These are phyloP conservation scores for Naematelia encephala DNA, from an alignment of 768 basidiomycete species.

Conservation along the genomic window DNA sequence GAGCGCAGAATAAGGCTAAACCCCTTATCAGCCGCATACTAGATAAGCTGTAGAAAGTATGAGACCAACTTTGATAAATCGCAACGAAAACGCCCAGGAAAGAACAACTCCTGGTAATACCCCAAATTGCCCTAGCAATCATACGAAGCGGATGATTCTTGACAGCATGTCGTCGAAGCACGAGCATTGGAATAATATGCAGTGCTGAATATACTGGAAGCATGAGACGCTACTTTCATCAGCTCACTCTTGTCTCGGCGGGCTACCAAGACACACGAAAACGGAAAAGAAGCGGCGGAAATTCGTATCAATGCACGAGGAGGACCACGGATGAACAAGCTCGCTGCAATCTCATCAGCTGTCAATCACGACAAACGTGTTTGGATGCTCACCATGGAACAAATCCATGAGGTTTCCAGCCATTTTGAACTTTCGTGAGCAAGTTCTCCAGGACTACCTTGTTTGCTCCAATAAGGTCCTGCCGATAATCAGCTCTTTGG, in stretches of 20 bases:
- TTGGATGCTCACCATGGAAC: slow-evolving; percentile 50
- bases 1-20: slow-evolving; percentile 30
- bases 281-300: slow-evolving; percentile 74
- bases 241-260: slow-evolving; percentile 1
- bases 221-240: slow-evolving; percentile 44
- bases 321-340: slow-evolving; percentile 71
- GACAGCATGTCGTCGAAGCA: slow-evolving; percentile 73
- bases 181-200: slow-evolving; percentile 78
- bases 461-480: slow-evolving; percentile 44
- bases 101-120: slow-evolving; percentile 76
- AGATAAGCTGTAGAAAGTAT: background rate
- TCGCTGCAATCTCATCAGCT: slow-evolving; percentile 52
- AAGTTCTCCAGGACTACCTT: slow-evolving; percentile 26
- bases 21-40: background rate
- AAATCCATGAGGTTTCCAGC: slow-evolving; percentile 34
- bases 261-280: slow-evolving; percentile 66
- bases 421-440: slow-evolving; percentile 34
- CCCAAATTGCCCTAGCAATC: slow-evolving; percentile 63
- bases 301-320: slow-evolving; percentile 62
- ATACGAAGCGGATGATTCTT: slow-evolving; percentile 64
- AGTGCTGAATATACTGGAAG: slow-evolving; percentile 70
- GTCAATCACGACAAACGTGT: background rate
- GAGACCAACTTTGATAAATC: slow-evolving; percentile 72
- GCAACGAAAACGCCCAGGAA: slow-evolving; percentile 81
- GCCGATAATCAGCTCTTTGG: background rate